Conservation (phyloP, 371 early-diverging fungal species). For the Mucor racemosus region DNA sequence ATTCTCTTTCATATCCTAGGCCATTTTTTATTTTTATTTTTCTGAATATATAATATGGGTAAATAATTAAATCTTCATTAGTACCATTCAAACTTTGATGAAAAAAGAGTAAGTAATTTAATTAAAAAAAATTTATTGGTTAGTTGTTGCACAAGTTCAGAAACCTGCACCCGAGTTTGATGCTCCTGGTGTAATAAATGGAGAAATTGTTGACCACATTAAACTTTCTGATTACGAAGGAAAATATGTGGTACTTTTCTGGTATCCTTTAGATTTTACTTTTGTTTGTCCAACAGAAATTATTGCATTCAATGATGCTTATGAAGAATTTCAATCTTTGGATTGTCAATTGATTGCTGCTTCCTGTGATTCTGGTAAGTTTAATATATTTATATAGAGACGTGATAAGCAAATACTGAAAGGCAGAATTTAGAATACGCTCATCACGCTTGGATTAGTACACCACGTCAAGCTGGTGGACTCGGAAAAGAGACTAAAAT, state of each 20-base stretch:
- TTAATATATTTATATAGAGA: neutral
- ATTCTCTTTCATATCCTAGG: no score
- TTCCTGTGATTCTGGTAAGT: conserved; percentile 50
- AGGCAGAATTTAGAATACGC: conserved; percentile 38
- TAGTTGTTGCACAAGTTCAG: conserved; percentile 34
- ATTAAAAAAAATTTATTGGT: neutral
- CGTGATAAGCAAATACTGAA: neutral
- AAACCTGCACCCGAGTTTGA: conserved; percentile 75
- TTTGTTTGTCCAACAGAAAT: conserved; percentile 76
- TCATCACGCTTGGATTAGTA: conserved; percentile 69
- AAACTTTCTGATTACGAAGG: conserved; percentile 88
- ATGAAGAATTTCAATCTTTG: conserved; percentile 66
- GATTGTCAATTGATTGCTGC: conserved; percentile 56
- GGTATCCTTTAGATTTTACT: conserved; percentile 53
- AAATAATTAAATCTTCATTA: neutral
- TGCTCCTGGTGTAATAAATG: conserved; percentile 72
- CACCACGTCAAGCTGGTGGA: conserved; percentile 79
- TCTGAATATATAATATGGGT: conserved; percentile 1
- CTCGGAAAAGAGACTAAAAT: conserved; percentile 71
- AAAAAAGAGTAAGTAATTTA: neutral
- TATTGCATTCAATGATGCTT: conserved; percentile 64
- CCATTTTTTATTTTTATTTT: neutral
- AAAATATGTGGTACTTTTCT: conserved; percentile 53
- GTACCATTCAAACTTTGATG: no score
- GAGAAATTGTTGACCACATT: conserved; percentile 70